Base-by-base conservation (phyloP, 208 protist genomes). In the Kentomonas sorsogonicus region DNA sequence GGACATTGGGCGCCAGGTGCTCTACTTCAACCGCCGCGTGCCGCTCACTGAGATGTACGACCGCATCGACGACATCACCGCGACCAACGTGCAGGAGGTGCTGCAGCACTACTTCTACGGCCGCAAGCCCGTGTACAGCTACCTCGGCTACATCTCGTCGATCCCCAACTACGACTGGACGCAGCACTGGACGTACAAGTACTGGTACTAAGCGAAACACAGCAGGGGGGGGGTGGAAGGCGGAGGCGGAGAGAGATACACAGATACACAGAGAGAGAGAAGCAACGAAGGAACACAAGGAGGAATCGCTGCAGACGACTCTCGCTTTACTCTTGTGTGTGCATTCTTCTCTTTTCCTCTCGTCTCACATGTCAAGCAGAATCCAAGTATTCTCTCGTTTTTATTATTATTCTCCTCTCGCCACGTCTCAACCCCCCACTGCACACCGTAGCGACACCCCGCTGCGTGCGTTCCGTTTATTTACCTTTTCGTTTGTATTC, bases 61-160 rank as follows among this genome's bases (percentile, higher is more conserved):
- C 69, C 83, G 89, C 62, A 94, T 96, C 55, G 86, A 96, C 58
- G 85, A 93, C 68, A 77, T 89, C 40, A 93, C 89, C 36, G 77
- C 73, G 40, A 89, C 53, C 54, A 87, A 93, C 62, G 53, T 94
- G 11, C 84, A 91, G 69, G 83, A 94, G 60, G 84, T 91, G 27
- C 64, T 94, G 29, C 79, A 94, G 67, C 83, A 94, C 75, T 96
- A 96, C 74, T 96, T 89, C 77, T 91, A 92, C 76, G 81, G 79
- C 48, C 74, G 84, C 57, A 89, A 91, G 66, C 89, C 86, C 27
- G 82, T 89, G 38, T 87, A 86, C 72, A 91, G 86, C 58, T 92
- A 90, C 62, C 71, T 85, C 45, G 89, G 89, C 54, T 86, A 90
- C 71, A 79, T 86, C 52, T 79, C 83, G 3, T 59, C 67, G 47